phyloP scores from a whole-genome alignment of 2,329 filamentous ascomycete species.

The Clonostachys chloroleuca region DNA sequence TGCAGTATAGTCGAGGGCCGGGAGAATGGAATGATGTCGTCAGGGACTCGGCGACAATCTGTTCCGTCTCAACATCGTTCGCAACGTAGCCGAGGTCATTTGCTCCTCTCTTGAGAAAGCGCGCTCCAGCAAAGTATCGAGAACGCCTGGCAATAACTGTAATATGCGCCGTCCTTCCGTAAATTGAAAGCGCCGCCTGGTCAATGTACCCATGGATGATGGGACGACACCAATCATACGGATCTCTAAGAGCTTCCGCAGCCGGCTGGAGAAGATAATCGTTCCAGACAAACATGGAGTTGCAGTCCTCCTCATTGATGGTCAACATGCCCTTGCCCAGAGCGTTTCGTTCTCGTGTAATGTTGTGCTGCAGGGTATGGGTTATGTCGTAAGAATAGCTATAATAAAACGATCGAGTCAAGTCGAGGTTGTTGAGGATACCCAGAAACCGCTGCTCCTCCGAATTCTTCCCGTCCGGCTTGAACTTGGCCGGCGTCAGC shows the following conservation, averaged over 20 bases:
- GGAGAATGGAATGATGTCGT: conserved; percentile 96
- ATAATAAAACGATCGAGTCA: conserved; percentile 93
- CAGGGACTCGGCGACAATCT: conserved; percentile 91
- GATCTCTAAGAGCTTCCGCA: conserved; percentile 63
- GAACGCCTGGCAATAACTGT: conserved; percentile 92
- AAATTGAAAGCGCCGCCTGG: conserved; percentile 80
- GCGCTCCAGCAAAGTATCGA: conserved; percentile 86
- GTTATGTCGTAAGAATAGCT: conserved; percentile 98
- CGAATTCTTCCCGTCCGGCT: conserved; percentile 72
- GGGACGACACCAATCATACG: conserved; percentile 93
- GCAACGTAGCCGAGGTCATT: conserved; percentile 95
- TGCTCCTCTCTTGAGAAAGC: conserved; percentile 89
- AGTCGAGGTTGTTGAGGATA: conserved; percentile 86
- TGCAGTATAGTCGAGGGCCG: conserved; percentile 79
- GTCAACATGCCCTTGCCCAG: conserved; percentile 60
- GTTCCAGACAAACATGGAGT: conserved; percentile 99
- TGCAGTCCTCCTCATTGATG: conserved; percentile 58
- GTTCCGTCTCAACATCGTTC: conserved; percentile 98
- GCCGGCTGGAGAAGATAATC: conserved; percentile 81
- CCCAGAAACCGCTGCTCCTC: conserved; percentile 87
- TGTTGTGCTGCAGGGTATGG: conserved; percentile 85
- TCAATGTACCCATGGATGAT: conserved; percentile 96
- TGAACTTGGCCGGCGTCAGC: conserved; percentile 71
- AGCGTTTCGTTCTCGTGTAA: conserved; percentile 71
- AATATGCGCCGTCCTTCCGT: conserved; percentile 84